Evolutionary conservation across 495 filamentous ascomycete genomes (phyloP).

Genomic region (Bathelium albidoporum): DNA sequence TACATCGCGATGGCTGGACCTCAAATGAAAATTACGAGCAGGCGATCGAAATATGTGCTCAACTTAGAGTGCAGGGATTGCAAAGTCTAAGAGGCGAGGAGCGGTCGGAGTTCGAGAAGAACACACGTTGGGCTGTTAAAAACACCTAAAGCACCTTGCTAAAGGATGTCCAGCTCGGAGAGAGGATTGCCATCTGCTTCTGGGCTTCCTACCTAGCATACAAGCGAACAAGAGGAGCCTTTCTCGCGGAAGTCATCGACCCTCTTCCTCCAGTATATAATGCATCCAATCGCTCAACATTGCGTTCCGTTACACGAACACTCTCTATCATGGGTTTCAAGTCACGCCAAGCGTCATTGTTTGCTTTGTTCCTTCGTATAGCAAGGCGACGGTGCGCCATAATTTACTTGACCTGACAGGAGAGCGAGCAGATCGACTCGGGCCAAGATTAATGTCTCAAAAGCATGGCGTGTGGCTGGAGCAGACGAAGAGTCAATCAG

Average conservation of each 20-base stretch:
- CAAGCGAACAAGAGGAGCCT: too few species aligned
- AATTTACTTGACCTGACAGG: not conserved
- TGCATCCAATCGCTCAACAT: too few species aligned
- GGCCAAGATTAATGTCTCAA: not conserved
- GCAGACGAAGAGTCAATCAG: not conserved
- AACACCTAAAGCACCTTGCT: not conserved
- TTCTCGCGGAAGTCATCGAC: too few species aligned
- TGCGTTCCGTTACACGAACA: too few species aligned
- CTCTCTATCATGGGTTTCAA: too few species aligned
- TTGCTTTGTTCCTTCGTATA: too few species aligned
- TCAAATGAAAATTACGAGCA: constrained; percentile 20
- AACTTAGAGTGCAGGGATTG: constrained; percentile 19
- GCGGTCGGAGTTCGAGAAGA: constrained; percentile 13
- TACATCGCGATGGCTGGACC: constrained; percentile 19
- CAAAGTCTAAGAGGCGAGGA: constrained; percentile 16
- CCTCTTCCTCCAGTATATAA: too few species aligned
- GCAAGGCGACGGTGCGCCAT: too few species aligned
- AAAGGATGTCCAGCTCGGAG: not conserved
- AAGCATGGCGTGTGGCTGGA: not conserved
- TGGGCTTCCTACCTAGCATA: too few species aligned
- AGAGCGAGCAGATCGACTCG: not conserved
- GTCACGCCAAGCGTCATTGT: too few species aligned
- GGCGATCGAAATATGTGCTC: constrained; percentile 18
- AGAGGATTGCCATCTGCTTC: too few species aligned
- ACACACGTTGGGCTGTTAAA: constrained; percentile 20